Evolutionary conservation across 164 flowering plant species (phyloP), one percentile per base, ranked within the genome.

Genomic region (Protea cynaroides): DNA sequence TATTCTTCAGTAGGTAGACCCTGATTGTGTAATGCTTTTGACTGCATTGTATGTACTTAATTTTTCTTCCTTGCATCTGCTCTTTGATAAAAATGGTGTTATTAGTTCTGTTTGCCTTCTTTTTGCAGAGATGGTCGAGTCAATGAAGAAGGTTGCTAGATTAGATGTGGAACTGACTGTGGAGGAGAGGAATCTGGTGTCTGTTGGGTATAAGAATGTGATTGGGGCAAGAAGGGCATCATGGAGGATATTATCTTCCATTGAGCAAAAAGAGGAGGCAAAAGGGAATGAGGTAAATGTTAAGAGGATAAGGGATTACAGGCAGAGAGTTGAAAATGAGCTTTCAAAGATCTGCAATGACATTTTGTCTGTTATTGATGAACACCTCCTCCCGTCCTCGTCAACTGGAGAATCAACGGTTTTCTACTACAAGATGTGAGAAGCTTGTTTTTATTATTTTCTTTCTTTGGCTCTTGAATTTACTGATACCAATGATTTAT

Each of bases 151-250:
- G 49, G 72, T 82, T 61, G 86, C 86, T 6, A 74, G 70, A 55
- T 61, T 82, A 58, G 82, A 80, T 74, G 79, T 79, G 49, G 86
- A 79, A 59, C 71, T 84, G 75, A 78, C 88, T 0, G 79, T 78
- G 50, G 85, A 80, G 59, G 88, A 81, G 72, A 63, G 87, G 65
- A 83, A 81, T 61, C 63, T 83, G 69, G 67, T 83, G 9, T 81
- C 82, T 18, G 83, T 79, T 18, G 84, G 84, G n/a, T 84, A 82
- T 63, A 84, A 84, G 74, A 84, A 84, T 67, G 83, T 84, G 15
- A 77, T 84, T 60, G 87, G 87, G 11, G 75, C 81, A 23, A 71
- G 84, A 50, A 73, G 87, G 68, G 87, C 84, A 17, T 81, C 88
- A 4, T 82, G 85, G 88, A 12, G 84, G 69, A 83, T 78, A 38